Percentiles rank a stretch among this genome's conserved stretches.
phyloP scores from a whole-genome alignment of 2,329 filamentous ascomycete species.

The Bipolaris bicolor region DNA sequence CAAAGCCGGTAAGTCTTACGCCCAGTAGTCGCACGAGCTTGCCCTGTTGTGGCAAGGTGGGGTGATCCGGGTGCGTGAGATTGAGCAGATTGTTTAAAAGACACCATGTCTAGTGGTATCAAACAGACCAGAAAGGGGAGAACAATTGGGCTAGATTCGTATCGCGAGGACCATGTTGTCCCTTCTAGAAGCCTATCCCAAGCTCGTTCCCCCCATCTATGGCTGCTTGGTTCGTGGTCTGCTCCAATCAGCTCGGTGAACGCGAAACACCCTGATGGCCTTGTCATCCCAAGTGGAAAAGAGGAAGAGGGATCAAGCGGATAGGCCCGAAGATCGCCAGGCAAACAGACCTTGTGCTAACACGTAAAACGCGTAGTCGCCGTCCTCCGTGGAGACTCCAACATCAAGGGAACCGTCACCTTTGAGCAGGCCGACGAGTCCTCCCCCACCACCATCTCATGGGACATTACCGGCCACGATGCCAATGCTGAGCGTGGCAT shows the following conservation, averaged over 20 bases:
- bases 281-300: neutral
- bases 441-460: constrained; percentile 83
- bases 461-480: constrained; percentile 91
- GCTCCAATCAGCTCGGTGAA: constrained; percentile 34
- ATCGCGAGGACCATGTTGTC: constrained; percentile 35
- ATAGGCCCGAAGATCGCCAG: neutral
- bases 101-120: constrained; percentile 16
- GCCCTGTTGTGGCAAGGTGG: constrained; percentile 41
- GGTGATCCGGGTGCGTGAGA: constrained; percentile 55
- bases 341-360: constrained; percentile 11
- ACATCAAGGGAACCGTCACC: constrained; percentile 88
- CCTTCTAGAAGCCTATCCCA: constrained; percentile 10
- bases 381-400: constrained; percentile 97
- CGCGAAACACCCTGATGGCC: constrained; percentile 40
- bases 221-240: constrained; percentile 8
- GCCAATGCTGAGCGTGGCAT: constrained; percentile 95
- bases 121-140: constrained; percentile 7
- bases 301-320: neutral
- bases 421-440: constrained; percentile 91
- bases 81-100: constrained; percentile 64
- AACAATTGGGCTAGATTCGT: constrained; percentile 26
- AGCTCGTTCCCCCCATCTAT: neutral
- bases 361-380: constrained; percentile 66
- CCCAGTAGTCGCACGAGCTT: constrained; percentile 22
- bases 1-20: constrained; percentile 82